Evolutionary conservation across 1,284 basidiomycete genomes (phyloP).

Genomic region (Coniferiporia weirii): DNA sequence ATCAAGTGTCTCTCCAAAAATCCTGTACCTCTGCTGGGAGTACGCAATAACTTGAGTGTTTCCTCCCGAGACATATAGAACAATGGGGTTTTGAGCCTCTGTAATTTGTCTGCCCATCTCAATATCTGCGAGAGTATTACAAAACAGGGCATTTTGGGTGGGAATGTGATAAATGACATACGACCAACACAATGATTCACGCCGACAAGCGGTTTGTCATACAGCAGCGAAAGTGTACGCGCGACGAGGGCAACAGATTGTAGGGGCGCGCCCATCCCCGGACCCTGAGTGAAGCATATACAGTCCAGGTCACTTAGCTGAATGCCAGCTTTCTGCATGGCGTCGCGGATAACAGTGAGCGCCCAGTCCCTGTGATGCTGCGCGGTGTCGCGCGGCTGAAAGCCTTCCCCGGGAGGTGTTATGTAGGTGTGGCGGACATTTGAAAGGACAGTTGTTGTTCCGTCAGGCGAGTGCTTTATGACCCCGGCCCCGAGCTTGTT

Average conservation of each 20-base stretch:
- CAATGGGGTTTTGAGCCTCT: constrained; percentile 90
- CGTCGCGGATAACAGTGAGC: constrained; percentile 76
- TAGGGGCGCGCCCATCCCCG: constrained; percentile 97
- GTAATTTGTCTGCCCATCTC: constrained; percentile 99
- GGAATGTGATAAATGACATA: constrained; percentile 39
- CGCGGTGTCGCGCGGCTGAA: constrained; percentile 93
- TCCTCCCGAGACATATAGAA: constrained; percentile 97
- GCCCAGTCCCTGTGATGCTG: constrained; percentile 95
- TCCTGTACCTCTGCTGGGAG: constrained; percentile 93
- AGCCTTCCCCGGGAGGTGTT: constrained; percentile 96
- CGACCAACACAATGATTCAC: constrained; percentile 99
- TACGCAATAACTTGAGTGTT: constrained; percentile 99
- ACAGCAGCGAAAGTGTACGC: constrained; percentile 84
- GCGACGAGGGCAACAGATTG: constrained; percentile 97
- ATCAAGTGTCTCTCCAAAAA: constrained; percentile 98
- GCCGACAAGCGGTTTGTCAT: constrained; percentile 88
- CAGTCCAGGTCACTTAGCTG: constrained; percentile 82
- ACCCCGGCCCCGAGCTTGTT: constrained; percentile 98
- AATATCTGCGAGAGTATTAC: constrained; percentile 61
- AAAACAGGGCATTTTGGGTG: neutral
- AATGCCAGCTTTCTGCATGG: constrained; percentile 67
- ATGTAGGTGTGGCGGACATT: constrained; percentile 97
- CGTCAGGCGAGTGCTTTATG: constrained; percentile 77
- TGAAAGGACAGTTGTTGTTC: constrained; percentile 65
- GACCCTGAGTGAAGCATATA: constrained; percentile 97